These are phyloP conservation scores for Solanum verrucosum DNA, from an alignment of 257 asterid genomes.

Conservation along the genomic window DNA sequence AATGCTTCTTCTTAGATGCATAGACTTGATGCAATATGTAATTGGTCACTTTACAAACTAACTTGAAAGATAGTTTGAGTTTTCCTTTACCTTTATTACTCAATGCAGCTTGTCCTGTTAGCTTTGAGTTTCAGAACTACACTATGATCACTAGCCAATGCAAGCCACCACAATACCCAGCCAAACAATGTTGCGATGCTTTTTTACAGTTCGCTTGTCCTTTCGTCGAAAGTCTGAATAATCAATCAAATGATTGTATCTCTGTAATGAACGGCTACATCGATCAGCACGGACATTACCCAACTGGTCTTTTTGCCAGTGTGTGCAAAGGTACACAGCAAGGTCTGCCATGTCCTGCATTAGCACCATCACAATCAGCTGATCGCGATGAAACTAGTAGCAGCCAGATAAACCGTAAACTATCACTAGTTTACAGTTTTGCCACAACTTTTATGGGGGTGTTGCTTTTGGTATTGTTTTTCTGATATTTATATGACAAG, in stretches of 20 bases:
- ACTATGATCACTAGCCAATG: slow-evolving; percentile 2
- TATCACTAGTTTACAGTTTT: not conserved
- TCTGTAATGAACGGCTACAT: not conserved
- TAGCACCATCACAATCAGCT: not conserved
- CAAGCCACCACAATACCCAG: not conserved
- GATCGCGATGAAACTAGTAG: not conserved
- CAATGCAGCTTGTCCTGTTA: slow-evolving; percentile 2
- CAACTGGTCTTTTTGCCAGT: slow-evolving; percentile 3
- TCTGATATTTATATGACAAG: not conserved
- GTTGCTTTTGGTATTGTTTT: not conserved
- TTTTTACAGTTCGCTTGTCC: slow-evolving; percentile 6
- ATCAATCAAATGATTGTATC: not conserved
- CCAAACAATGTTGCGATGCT: slow-evolving; percentile 7
- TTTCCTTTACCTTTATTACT: not conserved
- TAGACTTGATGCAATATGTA: not conserved
- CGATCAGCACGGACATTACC: not conserved
- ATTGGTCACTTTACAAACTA: not conserved
- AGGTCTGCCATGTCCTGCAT: not conserved
- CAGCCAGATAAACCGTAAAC: not conserved
- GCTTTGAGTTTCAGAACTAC: slow-evolving; percentile 3
- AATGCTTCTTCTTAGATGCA: not conserved
- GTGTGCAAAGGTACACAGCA: not conserved
- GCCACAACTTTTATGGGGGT: not conserved
- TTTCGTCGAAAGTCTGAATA: not conserved
- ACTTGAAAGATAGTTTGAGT: not conserved